Conservation (phyloP, 768 basidiomycete species). For the Tephrocybe sp. region DNA sequence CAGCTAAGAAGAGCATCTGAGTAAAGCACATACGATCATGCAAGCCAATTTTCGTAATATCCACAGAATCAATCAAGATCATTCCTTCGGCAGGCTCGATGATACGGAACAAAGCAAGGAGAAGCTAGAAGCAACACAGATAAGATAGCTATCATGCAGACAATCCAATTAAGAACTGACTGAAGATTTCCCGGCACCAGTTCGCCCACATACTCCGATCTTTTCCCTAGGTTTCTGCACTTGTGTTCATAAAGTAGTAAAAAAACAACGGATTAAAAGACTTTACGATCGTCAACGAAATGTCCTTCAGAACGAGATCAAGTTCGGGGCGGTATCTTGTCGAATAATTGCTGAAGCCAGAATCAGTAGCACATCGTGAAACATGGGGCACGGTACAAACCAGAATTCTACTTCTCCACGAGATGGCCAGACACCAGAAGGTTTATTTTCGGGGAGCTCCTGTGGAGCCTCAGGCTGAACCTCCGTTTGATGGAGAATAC, state of each 20-base stretch:
- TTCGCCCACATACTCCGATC: constrained; percentile 85
- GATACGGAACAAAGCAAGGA: constrained; percentile 75
- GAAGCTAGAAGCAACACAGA: constrained; percentile 33
- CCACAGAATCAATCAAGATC: constrained; percentile 71
- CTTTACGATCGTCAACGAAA: constrained; percentile 67
- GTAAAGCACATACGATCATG: constrained; percentile 52
- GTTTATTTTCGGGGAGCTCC: constrained; percentile 59
- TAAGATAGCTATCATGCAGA: background rate
- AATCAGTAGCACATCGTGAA: constrained; percentile 2
- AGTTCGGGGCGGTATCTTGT: constrained; percentile 78
- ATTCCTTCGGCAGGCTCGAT: constrained; percentile 68
- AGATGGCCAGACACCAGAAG: constrained; percentile 64
- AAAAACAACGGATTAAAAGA: background rate
- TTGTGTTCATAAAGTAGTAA: constrained; percentile 1
- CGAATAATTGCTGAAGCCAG: constrained; percentile 54
- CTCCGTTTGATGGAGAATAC: constrained; percentile 78
- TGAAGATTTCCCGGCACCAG: constrained; percentile 79
- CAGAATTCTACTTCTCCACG: constrained; percentile 73
- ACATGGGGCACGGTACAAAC: constrained; percentile 31
- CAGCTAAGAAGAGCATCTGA: background rate
- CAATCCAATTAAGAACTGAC: constrained; percentile 31
- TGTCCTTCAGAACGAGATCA: constrained; percentile 74
- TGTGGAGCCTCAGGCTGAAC: constrained; percentile 72
- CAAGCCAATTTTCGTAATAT: constrained; percentile 74
- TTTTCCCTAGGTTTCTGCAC: constrained; percentile 76